Conservation (phyloP, 2,329 filamentous ascomycete species). For the Coniochaeta sp. region DNA sequence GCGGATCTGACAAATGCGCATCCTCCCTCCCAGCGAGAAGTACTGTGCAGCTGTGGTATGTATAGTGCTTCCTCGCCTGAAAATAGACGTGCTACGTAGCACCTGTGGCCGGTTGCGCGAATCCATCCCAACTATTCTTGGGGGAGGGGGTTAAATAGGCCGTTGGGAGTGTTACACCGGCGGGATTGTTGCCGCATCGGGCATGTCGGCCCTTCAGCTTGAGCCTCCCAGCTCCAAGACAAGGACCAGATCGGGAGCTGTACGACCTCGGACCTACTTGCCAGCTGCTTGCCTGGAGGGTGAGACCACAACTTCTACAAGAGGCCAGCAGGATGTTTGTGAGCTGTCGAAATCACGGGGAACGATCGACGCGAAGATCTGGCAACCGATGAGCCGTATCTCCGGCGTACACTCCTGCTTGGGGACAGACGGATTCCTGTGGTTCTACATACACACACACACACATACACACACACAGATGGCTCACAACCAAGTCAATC, state of each 20-base stretch:
- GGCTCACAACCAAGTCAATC: not conserved
- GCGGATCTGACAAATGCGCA: not conserved
- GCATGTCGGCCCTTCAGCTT: not conserved
- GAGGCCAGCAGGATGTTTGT: no score
- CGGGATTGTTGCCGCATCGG: constrained; percentile 2
- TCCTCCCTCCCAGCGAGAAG: no score
- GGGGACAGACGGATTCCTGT: not conserved
- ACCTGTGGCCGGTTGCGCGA: not conserved
- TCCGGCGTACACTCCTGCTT: not conserved
- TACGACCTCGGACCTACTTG: not conserved
- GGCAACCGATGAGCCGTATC: not conserved
- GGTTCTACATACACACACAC: no score
- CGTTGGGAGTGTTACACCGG: constrained; percentile 4
- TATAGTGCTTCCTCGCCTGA: not conserved
- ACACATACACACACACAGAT: not conserved
- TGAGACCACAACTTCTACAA: no score
- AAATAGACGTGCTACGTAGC: not conserved
- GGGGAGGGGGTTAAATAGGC: constrained; percentile 1
- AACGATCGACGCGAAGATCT: no score
- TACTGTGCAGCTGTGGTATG: no score
- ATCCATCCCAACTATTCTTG: not conserved
- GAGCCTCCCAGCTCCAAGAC: not conserved
- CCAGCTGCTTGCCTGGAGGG: no score
- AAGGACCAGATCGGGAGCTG: no score
- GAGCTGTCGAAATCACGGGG: no score